These are phyloP conservation scores for Jaapia argillacea DNA, from an alignment of 768 basidiomycete genomes.

Conservation along the genomic window DNA sequence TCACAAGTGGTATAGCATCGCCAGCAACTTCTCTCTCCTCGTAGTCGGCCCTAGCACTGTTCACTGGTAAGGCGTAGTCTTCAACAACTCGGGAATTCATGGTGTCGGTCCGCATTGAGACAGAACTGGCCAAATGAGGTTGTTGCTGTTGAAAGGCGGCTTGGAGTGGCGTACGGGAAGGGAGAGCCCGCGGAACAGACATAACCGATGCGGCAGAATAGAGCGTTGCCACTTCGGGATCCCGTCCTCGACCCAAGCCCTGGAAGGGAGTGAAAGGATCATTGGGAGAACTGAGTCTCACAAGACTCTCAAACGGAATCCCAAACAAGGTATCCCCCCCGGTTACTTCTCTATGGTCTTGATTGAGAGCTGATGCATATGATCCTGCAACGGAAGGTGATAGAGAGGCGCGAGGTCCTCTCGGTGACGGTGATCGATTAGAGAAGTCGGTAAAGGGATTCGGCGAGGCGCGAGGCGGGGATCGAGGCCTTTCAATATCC, in stretches of 20 bases:
- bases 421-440: background rate
- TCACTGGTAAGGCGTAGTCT: constrained; percentile 20
- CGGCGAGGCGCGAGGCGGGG: constrained; percentile 4
- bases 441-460: constrained; percentile 11
- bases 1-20: constrained; percentile 52
- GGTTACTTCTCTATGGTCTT: constrained; percentile 10
- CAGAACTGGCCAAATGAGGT: constrained; percentile 16
- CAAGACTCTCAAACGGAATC: constrained; percentile 62
- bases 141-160: constrained; percentile 22
- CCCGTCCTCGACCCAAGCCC: constrained; percentile 34
- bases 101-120: constrained; percentile 17
- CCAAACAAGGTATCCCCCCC: constrained; percentile 36
- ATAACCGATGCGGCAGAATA: constrained; percentile 81
- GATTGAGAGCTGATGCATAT: constrained; percentile 8
- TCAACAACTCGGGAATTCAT: constrained; percentile 11
- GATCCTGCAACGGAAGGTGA: constrained; percentile 14
- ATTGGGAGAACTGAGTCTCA: constrained; percentile 60
- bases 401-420: constrained; percentile 3
- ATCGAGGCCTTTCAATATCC: constrained; percentile 11
- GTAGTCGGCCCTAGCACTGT: constrained; percentile 38
- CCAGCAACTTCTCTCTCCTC: constrained; percentile 73
- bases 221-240: constrained; percentile 75
- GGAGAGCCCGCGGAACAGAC: constrained; percentile 48
- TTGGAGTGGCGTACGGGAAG: constrained; percentile 23
- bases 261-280: constrained; percentile 40